Evolutionary conservation across 306 rosid genomes (phyloP).

Genomic region (Pueraria montana): DNA sequence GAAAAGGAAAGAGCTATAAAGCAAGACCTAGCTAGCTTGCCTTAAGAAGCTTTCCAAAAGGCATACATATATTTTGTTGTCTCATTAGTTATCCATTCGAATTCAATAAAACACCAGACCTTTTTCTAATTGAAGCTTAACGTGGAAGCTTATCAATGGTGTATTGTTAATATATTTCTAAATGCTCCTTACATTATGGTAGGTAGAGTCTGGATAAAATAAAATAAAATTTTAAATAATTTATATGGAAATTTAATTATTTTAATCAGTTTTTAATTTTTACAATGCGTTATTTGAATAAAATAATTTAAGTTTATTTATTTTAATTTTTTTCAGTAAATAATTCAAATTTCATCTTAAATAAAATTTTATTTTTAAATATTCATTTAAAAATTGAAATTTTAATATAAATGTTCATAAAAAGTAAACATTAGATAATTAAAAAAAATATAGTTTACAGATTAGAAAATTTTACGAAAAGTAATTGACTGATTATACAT

Average conservation of each 20-base stretch:
- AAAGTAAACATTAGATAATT: no score
- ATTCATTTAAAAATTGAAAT: no score
- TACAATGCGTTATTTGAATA: background rate
- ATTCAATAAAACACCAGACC: constrained; percentile 25
- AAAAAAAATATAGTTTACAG: no score
- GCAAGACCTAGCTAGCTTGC: constrained; percentile 52
- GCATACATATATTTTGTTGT: background rate
- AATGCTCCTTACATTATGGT: background rate
- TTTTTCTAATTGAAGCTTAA: constrained; percentile 22
- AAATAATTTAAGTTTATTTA: no score
- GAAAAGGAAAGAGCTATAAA: constrained; percentile 55
- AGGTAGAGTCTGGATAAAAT: background rate
- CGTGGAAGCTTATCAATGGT: constrained; percentile 9
- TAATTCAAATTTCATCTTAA: no score
- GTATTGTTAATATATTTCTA: constrained; percentile 24
- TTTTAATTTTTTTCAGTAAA: no score
- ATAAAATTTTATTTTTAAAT: no score
- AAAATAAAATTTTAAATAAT: background rate
- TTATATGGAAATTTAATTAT: background rate
- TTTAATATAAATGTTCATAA: no score
- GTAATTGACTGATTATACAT: no score
- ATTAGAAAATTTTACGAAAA: background rate
- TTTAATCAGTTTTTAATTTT: background rate
- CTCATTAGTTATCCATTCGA: constrained; percentile 40
- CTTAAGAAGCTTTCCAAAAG: constrained; percentile 51